phyloP scores from a whole-genome alignment of 2,329 filamentous ascomycete genomes.

The Drechslerella dactyloides region DNA sequence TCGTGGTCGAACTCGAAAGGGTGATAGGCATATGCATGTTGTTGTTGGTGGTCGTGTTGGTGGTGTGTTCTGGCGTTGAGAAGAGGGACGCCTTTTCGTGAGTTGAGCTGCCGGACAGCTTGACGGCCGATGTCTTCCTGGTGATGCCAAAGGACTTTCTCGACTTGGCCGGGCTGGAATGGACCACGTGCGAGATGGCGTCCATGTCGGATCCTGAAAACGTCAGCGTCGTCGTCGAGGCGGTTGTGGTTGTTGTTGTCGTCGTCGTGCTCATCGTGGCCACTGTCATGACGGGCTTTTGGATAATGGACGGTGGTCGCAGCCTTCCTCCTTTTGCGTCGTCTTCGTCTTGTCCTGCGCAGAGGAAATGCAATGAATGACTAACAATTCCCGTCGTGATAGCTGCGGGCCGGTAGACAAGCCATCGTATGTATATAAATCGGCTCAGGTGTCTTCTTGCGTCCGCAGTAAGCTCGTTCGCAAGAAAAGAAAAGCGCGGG shows the following conservation, averaged over 20 bases:
- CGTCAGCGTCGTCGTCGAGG: slow-evolving; percentile 41
- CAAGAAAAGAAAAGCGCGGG: background rate
- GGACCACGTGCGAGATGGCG: slow-evolving; percentile 21
- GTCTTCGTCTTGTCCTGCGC: background rate
- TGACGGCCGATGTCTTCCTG: slow-evolving; percentile 47
- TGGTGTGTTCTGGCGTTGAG: slow-evolving; percentile 15
- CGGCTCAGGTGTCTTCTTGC: background rate
- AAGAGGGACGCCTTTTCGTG: slow-evolving; percentile 25
- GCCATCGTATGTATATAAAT: slow-evolving; percentile 3
- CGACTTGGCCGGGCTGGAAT: slow-evolving; percentile 42
- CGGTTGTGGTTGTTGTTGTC: slow-evolving; percentile 39
- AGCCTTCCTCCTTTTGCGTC: slow-evolving; percentile 21
- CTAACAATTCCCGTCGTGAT: slow-evolving; percentile 5
- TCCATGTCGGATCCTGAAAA: slow-evolving; percentile 51
- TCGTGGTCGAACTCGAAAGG: background rate
- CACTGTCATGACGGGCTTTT: slow-evolving; percentile 40
- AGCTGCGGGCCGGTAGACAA: background rate
- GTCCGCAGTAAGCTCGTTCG: background rate
- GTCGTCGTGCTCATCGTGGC: slow-evolving; percentile 48
- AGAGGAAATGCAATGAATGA: background rate
- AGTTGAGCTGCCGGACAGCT: slow-evolving; percentile 15
- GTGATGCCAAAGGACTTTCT: slow-evolving; percentile 50
- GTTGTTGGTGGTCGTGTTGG: slow-evolving; percentile 6
- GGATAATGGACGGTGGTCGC: slow-evolving; percentile 10
- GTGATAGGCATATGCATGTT: slow-evolving; percentile 29